Base-by-base conservation (phyloP, 192 early-diverging fungal genomes). In the Coemansia asiatica region DNA sequence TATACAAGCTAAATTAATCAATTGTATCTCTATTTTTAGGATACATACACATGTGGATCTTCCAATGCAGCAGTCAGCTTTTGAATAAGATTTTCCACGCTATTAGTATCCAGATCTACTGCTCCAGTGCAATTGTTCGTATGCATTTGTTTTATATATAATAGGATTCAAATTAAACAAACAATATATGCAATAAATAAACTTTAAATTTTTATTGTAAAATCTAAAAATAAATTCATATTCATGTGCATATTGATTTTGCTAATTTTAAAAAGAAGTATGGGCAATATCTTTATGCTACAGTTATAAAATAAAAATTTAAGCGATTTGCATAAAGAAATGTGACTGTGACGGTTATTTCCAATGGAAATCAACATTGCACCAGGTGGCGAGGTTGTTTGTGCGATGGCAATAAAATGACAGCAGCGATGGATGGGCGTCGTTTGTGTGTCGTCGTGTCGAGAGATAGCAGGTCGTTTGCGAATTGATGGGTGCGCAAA, bases 1-100 rank as follows among this genome's bases (percentile, higher is more conserved):
- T 36, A 36, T 36, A 10, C 35, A 10, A 13, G 40, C 16, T 44
- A 13, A 16, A 44, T 44, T 44, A 15, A 18, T 44, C 13, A 44
- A 44, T 44, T 44, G 16, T 44, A 44, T 9, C 33, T 40, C 22
- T 35, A 40, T 59, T 59, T 59, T 40, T 33, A n/a, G 22, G 57
- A 56, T 47, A 64, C 74, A 56, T 72, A 73, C 66, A 79, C 67
- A 28, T 28, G 48, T 4, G 60, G 59, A 27, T 73, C 71, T 16
- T 48, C 22, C 29, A 79, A 29, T 35, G 56, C 67, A 23, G 49
- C 28, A 12, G 51, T 55, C 51, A 79, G 70, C 22, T 29, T 68
- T 49, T 66, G 53, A 23, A 73, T 49, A 38, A 69, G 47, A 25
- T 54, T 44, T 31, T 26, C 36, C 3, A 36, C 40, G 18, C 35